Evolutionary conservation across 768 basidiomycete genomes (phyloP), one percentile per base, ranked within the genome.

Genomic region (Botryobasidium botryosum): DNA sequence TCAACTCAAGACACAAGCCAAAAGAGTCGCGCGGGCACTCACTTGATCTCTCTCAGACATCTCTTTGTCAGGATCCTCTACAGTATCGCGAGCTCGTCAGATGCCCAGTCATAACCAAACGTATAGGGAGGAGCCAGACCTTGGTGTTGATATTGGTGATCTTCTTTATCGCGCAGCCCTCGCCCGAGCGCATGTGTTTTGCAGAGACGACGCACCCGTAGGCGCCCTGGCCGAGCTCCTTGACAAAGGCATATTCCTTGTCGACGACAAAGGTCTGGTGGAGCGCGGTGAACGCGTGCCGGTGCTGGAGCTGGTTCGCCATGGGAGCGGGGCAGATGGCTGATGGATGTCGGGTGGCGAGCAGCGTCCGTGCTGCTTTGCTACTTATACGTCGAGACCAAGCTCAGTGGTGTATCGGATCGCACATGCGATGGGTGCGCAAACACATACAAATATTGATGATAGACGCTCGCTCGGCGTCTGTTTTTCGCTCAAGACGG

Each of bases 41-140:
- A 82, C 85, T 76, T 83, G 63, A 99, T 86, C 65, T 99, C 94
- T 38, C 94, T 68, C 60, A 97, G 62, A 59, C 92, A 97, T 61
- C 94, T 71, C 63, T 99, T 99, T 40, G 92, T 96, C 54, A 97
- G 66, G 60, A 97, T 97, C 56, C 84, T 75, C 84, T 91, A 47
- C 4, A 50, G 32, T 36, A 45, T 20, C 18, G 6, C 33, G 54
- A 35, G 4, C 4, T 15, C 8, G 24, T 8, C 12, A 24, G 21
- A 6, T 24, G 36, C 12, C 27, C 24, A 48, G 40, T n/a, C 29
- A 37, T 23, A 18, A 23, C 23, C 21, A 5, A 35, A 17, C 17
- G 12, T 38, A 23, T 24, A 8, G 3, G 20, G 25, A 24, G 12
- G 8, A 7, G 49, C 5, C 66, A 41, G 46, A 74, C 82, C 72